These are phyloP conservation scores for Pichia exigua DNA, from an alignment of 805 yeast genomes.

Conservation along the genomic window DNA sequence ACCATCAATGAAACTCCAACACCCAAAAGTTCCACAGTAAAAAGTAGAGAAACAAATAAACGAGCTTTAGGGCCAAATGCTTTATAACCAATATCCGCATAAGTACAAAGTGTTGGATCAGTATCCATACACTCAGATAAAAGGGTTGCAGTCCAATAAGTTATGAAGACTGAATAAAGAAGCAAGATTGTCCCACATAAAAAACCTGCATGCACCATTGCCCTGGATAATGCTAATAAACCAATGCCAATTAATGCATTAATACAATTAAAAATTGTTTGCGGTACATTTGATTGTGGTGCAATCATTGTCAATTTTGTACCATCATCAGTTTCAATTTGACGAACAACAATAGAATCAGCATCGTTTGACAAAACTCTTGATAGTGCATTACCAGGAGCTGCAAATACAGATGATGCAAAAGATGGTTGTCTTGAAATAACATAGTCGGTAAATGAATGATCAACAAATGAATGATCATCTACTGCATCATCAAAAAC, in stretches of 20 bases:
- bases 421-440: slow-evolving; percentile 17
- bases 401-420: slow-evolving; percentile 8
- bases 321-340: slow-evolving; percentile 66
- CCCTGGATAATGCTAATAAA: slow-evolving; percentile 57
- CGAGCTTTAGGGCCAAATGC: slow-evolving; percentile 76
- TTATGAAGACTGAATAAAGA: slow-evolving; percentile 51
- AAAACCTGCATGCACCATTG: slow-evolving; percentile 59
- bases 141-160: slow-evolving; percentile 71
- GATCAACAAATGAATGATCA: slow-evolving; percentile 36
- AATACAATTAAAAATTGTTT: slow-evolving; percentile 59
- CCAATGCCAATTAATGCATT: slow-evolving; percentile 66
- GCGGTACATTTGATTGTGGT: slow-evolving; percentile 75
- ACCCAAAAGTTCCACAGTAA: slow-evolving; percentile 71
- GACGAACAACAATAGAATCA: slow-evolving; percentile 29
- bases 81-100: slow-evolving; percentile 84
- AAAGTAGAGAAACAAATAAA: slow-evolving; percentile 60
- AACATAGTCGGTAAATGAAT: slow-evolving; percentile 23
- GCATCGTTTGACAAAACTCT: slow-evolving; percentile 19
- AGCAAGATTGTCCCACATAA: slow-evolving; percentile 55
- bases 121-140: slow-evolving; percentile 72
- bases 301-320: slow-evolving; percentile 61
- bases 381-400: slow-evolving; percentile 12
- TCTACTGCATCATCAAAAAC: slow-evolving; percentile 29
- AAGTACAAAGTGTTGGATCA: slow-evolving; percentile 73
- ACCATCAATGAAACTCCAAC: slow-evolving; percentile 77